Base-by-base conservation (phyloP, 2,329 filamentous ascomycete genomes). In the Dactylellina haptotyla region DNA sequence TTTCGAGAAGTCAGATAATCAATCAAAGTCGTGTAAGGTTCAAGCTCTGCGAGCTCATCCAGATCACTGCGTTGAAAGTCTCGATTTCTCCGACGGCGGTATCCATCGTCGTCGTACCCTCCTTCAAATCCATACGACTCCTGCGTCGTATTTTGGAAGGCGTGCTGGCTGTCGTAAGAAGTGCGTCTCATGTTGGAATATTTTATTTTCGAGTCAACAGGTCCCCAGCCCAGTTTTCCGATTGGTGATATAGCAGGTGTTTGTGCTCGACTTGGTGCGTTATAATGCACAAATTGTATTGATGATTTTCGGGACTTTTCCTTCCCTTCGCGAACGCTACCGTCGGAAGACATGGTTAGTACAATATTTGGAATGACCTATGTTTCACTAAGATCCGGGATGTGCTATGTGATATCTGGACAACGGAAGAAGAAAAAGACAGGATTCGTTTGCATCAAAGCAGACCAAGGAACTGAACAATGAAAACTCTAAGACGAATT, bases 141-240 rank as follows among this genome's bases (percentile, higher is more conserved):
- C 34, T 56, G 51, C n/a, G 67, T 72, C 26, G 67, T 59, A 39
- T 72, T 72, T 61, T 72, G 67, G 39, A 72, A 72, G 18, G 59
- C 59, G 20, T 72, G 67, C 20, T 72, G 67, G 25, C 67, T 65
- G 23, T 54, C 45, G 56, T 70, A 61, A 54, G 59, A 65, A 46
- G 67, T 59, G 59, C 67, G 59, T 61, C 67, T 64, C 67, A 72
- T 72, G 26, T 72, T 72, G 41, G 67, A 72, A 61, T 72, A 72
- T 50, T 72, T 72, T 34, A 72, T 72, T 48, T 64, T 72, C 16
- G 67, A 72, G 54, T 72, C 67, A 34, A 72, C 67, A 30, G 67
- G 67, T n/a, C 67, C 67, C 67, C 67, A 72, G 39, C 59, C 67
- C 28, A 72, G 67, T 72, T 72, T 72, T 37, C 67, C 67, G 30